Base-by-base conservation (phyloP, 2,329 filamentous ascomycete species). In the Daldinia eschscholtzii region DNA sequence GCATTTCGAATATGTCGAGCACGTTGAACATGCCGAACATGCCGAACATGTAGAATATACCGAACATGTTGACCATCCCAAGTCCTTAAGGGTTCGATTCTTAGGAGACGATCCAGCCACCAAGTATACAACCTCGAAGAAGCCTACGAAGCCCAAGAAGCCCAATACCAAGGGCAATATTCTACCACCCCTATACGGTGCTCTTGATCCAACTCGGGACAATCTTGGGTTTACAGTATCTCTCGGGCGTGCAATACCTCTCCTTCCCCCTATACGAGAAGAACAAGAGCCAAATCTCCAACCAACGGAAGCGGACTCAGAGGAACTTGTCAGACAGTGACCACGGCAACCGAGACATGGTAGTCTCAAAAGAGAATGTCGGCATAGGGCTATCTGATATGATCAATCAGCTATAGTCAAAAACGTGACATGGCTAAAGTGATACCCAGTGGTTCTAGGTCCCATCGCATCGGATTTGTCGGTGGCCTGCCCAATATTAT, bases 351-450 rank as follows among this genome's bases (percentile, higher is more conserved):
- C 81, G 83, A 15, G 87, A 87, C 1, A 80, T 89, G 4, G 86
- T 87, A 1, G 75, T 90, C 28, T 84, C 84, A 2, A 87, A 90
- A 73, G 87, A 89, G 74, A 85, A 83, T 48, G 82, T 87, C 15
- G 83, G 83, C 68, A 77, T 81, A 35, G 82, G 84, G 18, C 75
- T 82, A 33, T 78, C 83, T 2, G 84, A 86, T 73, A 70, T 85
- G 20, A 75, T 85, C 42, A 82, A 80, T 33, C 74, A 77, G 55
- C 56, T 46, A 37, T 74, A 53, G 61, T 35, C 12, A 35, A 20
- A 26, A n/a, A 7, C 13, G 23, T 28, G 20, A 28, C 13, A 42
- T 15, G 0, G 35, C 12, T 42, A 20, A 35, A 30, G 15, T 15
- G 26, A 33, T 52, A 15, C 7, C 9, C 26, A 26, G 46, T 52